Base-by-base conservation (phyloP, 2,329 filamentous ascomycete species). In the Fusarium pseudocircinatum region DNA sequence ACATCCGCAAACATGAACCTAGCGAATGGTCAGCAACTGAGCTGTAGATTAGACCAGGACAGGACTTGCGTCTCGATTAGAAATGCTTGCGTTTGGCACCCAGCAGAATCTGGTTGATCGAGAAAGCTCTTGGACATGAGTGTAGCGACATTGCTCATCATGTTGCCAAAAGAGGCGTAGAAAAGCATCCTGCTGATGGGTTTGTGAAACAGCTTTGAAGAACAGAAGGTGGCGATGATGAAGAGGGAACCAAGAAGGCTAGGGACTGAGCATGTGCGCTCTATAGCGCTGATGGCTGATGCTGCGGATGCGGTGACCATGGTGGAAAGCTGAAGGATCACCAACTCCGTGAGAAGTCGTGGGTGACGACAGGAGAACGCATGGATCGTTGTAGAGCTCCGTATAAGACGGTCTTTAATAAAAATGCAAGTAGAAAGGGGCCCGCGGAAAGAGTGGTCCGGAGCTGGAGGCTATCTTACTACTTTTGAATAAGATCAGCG, bases 1-100 rank as follows among this genome's bases (percentile, higher is more conserved):
- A 66, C 63, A 49, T 66, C 63, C 0, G 60, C 63, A 65, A 66
- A 66, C 63, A 66, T 66, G 11, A 66, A 66, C 6, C 63, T 66
- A 24, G 9, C 4, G 18, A 13, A 18, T 18, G 4, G 13, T 66
- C 2, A 66, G 60, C 6, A 32, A 42, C 22, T 8, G 1, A 42
- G 24, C 8, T 6, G 60, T 46, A 26, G 4, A 30, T 7, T 7
- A 16, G 18, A 20, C 18, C 3, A 4, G 2, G 14, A 6, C 16
- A 28, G 14, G 2, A 66, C 49, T 66, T 14, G 47, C 49, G 60
- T 66, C 60, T 66, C 49, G 32, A 66, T 66, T 14, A 66, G 13
- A 49, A 66, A 66, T 4, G 63, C 63, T 6, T 66, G 63, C 4
- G 30, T 66, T 58, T 66, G 60, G 18, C 63, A 66, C 6, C 63